Percentiles rank a stretch among this genome's conserved stretches.
phyloP scores from a whole-genome alignment of 176 grass and related monocot genomes.

The Calamus simplicifolius region DNA sequence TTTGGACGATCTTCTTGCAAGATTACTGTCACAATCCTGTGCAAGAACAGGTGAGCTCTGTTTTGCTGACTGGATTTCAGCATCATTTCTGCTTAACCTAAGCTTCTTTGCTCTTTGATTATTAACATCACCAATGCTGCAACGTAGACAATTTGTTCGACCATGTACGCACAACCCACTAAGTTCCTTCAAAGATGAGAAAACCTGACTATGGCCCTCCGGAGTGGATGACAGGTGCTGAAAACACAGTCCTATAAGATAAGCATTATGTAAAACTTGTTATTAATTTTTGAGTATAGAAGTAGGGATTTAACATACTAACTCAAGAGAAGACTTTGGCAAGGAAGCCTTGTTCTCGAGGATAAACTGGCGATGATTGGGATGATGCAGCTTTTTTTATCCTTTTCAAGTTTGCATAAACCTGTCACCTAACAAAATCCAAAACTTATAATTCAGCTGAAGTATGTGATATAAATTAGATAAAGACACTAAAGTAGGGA shows the following conservation, averaged over 20 bases:
- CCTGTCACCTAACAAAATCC: no score
- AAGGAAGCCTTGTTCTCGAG: constrained; percentile 20
- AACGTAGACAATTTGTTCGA: not conserved
- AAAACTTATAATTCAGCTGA: no score
- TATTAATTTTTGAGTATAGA: not conserved
- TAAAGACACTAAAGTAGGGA: no score
- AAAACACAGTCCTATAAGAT: not conserved
- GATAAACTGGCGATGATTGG: constrained; percentile 29
- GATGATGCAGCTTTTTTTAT: constrained; percentile 24
- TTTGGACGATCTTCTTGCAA: not conserved
- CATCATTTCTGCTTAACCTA: not conserved
- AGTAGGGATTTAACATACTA: constrained; percentile 31
- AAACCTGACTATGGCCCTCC: not conserved
- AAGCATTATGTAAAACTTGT: not conserved
- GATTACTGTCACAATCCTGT: not conserved
- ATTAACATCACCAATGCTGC: not conserved
- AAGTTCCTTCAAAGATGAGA: constrained; percentile 1
- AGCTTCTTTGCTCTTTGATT: constrained; percentile 3
- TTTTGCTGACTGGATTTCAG: no score
- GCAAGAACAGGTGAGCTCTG: no score
- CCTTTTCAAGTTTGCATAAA: not conserved
- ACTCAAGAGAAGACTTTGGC: constrained; percentile 36
- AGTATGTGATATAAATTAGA: no score
- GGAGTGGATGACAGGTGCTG: not conserved
- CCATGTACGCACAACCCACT: not conserved